Evolutionary conservation across 2,329 filamentous ascomycete genomes (phyloP).

Genomic region (Endoconidiophora polonica): DNA sequence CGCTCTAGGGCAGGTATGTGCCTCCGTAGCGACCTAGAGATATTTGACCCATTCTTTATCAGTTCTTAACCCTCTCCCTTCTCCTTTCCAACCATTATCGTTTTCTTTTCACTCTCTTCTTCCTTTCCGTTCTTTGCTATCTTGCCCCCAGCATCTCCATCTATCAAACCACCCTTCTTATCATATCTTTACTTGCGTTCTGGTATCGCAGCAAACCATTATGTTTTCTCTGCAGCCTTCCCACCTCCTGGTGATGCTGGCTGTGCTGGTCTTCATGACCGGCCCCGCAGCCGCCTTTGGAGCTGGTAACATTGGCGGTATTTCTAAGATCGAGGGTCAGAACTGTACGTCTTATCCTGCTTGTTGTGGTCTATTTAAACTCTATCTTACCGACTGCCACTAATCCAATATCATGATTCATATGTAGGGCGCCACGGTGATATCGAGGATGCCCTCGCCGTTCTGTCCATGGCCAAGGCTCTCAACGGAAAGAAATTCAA

Average conservation of each 20-base stretch:
- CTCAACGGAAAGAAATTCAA: slow-evolving; percentile 60
- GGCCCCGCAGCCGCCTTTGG: slow-evolving; percentile 62
- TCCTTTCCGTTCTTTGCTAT: slow-evolving; percentile 13
- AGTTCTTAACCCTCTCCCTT: slow-evolving; percentile 6
- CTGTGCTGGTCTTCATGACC: slow-evolving; percentile 49
- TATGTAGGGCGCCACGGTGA: slow-evolving; percentile 65
- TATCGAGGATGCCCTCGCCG: slow-evolving; percentile 79
- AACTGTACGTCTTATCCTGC: slow-evolving; percentile 46
- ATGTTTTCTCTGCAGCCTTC: slow-evolving; percentile 35
- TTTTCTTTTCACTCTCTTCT: not conserved
- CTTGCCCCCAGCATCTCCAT: slow-evolving; percentile 10
- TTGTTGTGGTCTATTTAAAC: not conserved
- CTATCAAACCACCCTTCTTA: slow-evolving; percentile 14
- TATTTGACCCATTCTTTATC: slow-evolving; percentile 8
- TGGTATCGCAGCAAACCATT: slow-evolving; percentile 13
- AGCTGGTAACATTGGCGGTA: slow-evolving; percentile 72
- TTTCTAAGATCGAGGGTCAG: slow-evolving; percentile 65
- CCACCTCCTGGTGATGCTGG: slow-evolving; percentile 36
- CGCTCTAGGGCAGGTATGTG: no score
- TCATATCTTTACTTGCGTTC: slow-evolving; percentile 7
- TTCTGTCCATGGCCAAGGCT: slow-evolving; percentile 40
- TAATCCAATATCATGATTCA: slow-evolving; percentile 10
- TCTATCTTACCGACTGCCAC: not conserved
- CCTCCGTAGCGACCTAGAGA: no score
- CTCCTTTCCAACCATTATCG: not conserved